Evolutionary conservation across 768 basidiomycete genomes (phyloP).

Genomic region (Gymnopilus junonius): DNA sequence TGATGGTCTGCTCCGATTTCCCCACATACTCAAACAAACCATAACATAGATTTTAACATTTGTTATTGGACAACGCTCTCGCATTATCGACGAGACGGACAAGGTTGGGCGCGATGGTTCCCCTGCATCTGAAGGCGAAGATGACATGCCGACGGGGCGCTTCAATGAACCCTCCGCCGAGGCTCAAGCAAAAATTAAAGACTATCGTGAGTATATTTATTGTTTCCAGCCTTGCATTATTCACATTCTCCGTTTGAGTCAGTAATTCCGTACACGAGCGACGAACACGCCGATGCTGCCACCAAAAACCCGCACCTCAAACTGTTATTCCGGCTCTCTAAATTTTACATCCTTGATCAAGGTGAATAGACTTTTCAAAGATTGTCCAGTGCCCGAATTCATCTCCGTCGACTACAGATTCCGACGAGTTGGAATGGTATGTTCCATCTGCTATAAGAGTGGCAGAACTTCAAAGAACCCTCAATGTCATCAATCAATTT

Average conservation of each 20-base stretch:
- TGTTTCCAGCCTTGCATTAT: neutral
- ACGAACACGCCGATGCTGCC: slow-evolving; percentile 78
- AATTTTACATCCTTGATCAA: slow-evolving; percentile 70
- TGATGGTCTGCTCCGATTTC: neutral
- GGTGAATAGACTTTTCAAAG: slow-evolving; percentile 44
- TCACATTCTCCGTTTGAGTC: neutral
- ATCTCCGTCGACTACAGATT: slow-evolving; percentile 43
- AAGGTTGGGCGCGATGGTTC: slow-evolving; percentile 39
- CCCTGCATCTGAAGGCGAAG: slow-evolving; percentile 38
- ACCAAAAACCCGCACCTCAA: slow-evolving; percentile 82
- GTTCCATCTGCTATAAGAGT: slow-evolving; percentile 76
- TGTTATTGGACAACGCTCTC: slow-evolving; percentile 61
- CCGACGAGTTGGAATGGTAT: slow-evolving; percentile 82
- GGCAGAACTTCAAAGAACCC: slow-evolving; percentile 65
- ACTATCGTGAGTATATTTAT: slow-evolving; percentile 66
- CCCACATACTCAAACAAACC: neutral
- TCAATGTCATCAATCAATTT: slow-evolving; percentile 84
- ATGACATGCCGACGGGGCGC: slow-evolving; percentile 22
- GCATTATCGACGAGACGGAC: slow-evolving; percentile 66
- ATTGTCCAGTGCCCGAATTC: slow-evolving; percentile 6
- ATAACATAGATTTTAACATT: slow-evolving; percentile 57
- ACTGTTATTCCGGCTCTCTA: slow-evolving; percentile 80
- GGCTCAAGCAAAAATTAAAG: slow-evolving; percentile 68
- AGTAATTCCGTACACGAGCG: slow-evolving; percentile 79
- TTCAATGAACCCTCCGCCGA: slow-evolving; percentile 63